Evolutionary conservation across 495 filamentous ascomycete genomes (phyloP), one percentile per base, ranked within the genome.

Genomic region (Neurospora hispaniola): DNA sequence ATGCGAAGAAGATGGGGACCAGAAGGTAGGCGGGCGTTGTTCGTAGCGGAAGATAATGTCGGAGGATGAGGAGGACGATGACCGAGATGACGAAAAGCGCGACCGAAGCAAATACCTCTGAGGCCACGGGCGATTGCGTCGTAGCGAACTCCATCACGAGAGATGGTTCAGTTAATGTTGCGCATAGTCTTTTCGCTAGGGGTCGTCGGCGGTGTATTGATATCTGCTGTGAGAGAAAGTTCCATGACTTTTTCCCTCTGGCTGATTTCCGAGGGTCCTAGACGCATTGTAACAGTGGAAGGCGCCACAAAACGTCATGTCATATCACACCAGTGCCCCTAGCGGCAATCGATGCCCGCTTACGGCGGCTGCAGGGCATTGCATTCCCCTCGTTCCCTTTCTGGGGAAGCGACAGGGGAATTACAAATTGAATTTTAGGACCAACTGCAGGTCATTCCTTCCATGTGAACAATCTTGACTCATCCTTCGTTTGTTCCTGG

Each of bases 11-110:
- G 71, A 98, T 90, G 44, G 96, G 94, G 1, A 97, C 88, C 70
- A 93, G 86, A n/a, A 98, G 86, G 81, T 94, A 98, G 73, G 92
- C 92, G 0, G 96, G 95, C 1, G 96, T 97, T 38, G 91, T 90
- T 71, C 96, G 94, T 27, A 98, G 87, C 5, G 94, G 94, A 39
- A 99, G 86, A 81, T 94, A 98, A 80, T 92, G 88, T 75, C 96
- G 91, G 62, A 96, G 86, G 70, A 98, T 89, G 14, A 98, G 87
- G 62, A 98, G 85, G 74, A 94, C 92, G 70, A 91, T 83, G 73
- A 90, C 72, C 74, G 90, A 93, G 74, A 98, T 92, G 71, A 85
- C 81, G 76, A 94, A 80, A 35, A 97, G 86, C 69, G 92, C 84
- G 76, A 91, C 73, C 71, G 89, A 77, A 76, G 93, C 89, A 82